A percentile compares a stretch with the other conserved stretches of the same genome.
phyloP scores from a whole-genome alignment of 225 moss, liverwort and hornwort species.

The Physcomitrium patens region DNA sequence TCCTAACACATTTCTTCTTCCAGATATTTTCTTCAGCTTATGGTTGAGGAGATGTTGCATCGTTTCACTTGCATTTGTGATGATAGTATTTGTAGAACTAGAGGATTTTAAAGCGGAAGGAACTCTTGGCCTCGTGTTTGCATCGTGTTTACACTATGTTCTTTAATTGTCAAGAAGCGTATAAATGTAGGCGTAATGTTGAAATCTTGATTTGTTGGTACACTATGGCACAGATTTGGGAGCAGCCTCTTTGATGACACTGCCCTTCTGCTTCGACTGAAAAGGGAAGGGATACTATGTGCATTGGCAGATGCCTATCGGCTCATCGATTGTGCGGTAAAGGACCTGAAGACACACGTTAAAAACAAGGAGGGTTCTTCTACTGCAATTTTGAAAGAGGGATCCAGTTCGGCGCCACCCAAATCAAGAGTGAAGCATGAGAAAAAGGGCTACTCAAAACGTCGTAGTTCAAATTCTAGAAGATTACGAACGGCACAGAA shows the following conservation, averaged over 20 bases:
- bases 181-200: conserved; percentile 7
- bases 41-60: not conserved
- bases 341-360: conserved; percentile 54
- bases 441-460: conserved; percentile 23
- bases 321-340: conserved; percentile 61
- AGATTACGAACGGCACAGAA: conserved; percentile 66
- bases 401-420: conserved; percentile 5
- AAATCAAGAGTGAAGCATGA: conserved; percentile 16
- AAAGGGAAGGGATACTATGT: conserved; percentile 75
- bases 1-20: not conserved
- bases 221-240: conserved; percentile 59
- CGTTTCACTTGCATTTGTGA: not conserved
- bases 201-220: conserved; percentile 16
- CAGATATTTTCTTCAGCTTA: not conserved
- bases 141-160: not conserved
- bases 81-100: not conserved
- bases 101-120: not conserved
- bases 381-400: conserved; percentile 5
- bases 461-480: conserved; percentile 47
- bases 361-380: conserved; percentile 24
- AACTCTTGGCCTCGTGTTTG: not conserved
- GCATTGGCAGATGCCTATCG: conserved; percentile 76
- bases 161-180: not conserved
- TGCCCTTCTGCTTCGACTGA: conserved; percentile 67
- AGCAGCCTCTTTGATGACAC: conserved; percentile 72